Evolutionary conservation across 2,329 filamentous ascomycete genomes (phyloP).

Genomic region (Ophiostoma australiae): DNA sequence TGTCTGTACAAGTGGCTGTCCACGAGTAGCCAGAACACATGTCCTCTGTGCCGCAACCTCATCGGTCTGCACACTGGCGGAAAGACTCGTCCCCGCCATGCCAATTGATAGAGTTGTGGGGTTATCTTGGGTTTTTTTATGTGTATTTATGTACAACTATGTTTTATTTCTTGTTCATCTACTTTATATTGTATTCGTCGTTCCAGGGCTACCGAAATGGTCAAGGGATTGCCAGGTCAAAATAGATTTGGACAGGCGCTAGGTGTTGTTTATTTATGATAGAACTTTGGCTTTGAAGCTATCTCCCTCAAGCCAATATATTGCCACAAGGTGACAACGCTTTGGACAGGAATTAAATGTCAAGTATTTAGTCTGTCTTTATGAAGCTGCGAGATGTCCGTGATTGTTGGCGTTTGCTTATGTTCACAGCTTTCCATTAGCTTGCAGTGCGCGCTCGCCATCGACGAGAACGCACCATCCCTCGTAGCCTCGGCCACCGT

Average conservation of each 20-base stretch:
- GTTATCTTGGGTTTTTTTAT: neutral
- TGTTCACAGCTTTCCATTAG: conserved; percentile 45
- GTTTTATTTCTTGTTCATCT: neutral
- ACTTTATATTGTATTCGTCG: neutral
- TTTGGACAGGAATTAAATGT: neutral
- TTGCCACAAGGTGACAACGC: no score
- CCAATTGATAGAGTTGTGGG: neutral
- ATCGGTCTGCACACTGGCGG: conserved; percentile 54
- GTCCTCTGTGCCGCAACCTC: conserved; percentile 85
- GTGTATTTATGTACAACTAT: neutral
- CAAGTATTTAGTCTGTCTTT: neutral
- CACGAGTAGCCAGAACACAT: conserved; percentile 84
- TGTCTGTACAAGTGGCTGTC: conserved; percentile 98
- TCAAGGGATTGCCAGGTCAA: no score
- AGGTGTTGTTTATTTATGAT: neutral
- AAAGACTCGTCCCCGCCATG: neutral
- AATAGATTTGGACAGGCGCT: neutral
- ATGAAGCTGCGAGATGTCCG: neutral
- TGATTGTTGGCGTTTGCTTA: neutral
- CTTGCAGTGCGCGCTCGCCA: conserved; percentile 60
- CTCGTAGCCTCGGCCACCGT: conserved; percentile 61
- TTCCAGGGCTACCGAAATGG: no score
- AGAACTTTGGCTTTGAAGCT: no score
- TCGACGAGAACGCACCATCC: conserved; percentile 89
- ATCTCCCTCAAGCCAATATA: no score